Conservation (phyloP, 768 basidiomycete genomes). For the Pleurotus giganteus region DNA sequence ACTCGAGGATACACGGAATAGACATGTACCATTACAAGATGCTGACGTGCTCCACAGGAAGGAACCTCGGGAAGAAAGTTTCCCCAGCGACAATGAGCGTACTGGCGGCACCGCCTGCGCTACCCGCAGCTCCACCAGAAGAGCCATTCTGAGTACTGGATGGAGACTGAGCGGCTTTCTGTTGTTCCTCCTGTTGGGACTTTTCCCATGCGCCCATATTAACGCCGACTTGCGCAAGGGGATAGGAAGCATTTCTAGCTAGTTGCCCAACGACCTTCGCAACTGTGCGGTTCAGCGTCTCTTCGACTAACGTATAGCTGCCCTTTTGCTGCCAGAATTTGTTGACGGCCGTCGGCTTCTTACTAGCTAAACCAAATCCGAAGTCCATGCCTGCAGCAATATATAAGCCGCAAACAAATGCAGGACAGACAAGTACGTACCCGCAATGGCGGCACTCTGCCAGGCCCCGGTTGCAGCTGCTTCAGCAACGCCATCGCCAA, state of each 20-base stretch:
- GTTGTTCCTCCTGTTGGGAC: not conserved
- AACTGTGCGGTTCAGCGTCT: not conserved
- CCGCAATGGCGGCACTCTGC: not conserved
- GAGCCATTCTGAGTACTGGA: not conserved
- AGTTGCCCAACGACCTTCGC: not conserved
- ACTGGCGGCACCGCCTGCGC: not conserved
- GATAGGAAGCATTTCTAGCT: not conserved
- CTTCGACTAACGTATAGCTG: not conserved
- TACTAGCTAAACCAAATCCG: not conserved
- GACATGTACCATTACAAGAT: not conserved
- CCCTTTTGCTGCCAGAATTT: not conserved
- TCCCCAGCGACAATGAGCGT: not conserved
- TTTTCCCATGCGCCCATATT: not conserved
- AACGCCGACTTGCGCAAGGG: not conserved
- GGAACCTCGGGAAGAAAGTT: not conserved
- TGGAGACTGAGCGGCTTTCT: not conserved
- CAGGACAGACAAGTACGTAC: not conserved
- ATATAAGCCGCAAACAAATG: not conserved
- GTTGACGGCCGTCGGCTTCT: not conserved
- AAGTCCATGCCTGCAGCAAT: not conserved
- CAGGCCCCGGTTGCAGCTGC: slow-evolving; percentile 2
- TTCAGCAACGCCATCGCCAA: not conserved
- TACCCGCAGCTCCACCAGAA: not conserved
- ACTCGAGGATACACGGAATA: no score
- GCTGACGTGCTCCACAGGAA: not conserved